Evolutionary conservation across 2,329 filamentous ascomycete genomes (phyloP).

Genomic region (Fusarium ramigenum): DNA sequence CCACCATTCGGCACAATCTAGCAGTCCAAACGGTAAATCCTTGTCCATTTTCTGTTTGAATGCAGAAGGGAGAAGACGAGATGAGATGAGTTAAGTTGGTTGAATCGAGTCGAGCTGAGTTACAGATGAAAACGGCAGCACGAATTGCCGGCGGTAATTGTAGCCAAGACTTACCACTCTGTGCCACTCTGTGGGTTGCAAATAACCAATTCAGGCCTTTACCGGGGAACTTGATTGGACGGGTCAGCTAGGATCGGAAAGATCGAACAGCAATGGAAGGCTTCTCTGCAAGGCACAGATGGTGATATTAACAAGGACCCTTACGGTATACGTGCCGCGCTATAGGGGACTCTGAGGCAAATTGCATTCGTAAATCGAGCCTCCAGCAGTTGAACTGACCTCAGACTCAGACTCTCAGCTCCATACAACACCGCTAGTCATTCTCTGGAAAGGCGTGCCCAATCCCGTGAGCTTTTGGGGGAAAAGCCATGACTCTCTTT

Average conservation of each 20-base stretch:
- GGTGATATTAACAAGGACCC: conserved; percentile 1
- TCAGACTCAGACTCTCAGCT: background rate
- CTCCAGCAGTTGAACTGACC: background rate
- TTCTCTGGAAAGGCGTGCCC: conserved; percentile 6
- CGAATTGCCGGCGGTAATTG: background rate
- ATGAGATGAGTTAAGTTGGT: background rate
- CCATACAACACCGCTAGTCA: background rate
- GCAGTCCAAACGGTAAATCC: conserved; percentile 20
- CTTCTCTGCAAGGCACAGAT: conserved; percentile 32
- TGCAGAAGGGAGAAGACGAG: background rate
- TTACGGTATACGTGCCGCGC: background rate
- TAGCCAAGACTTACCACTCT: background rate
- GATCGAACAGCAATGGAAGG: conserved; percentile 34
- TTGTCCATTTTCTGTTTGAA: background rate
- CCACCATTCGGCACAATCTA: conserved; percentile 33
- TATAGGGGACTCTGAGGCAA: background rate
- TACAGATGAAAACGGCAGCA: conserved; percentile 12
- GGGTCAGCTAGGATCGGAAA: conserved; percentile 5
- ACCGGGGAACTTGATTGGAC: conserved; percentile 11
- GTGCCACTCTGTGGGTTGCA: background rate
- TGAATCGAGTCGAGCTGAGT: background rate
- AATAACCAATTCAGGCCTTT: conserved; percentile 15
- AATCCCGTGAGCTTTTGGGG: background rate
- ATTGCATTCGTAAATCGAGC: background rate
- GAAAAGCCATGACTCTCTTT: conserved; percentile 31